These are phyloP conservation scores for Pistacia vera DNA, from an alignment of 345 rosid species.

Conservation along the genomic window DNA sequence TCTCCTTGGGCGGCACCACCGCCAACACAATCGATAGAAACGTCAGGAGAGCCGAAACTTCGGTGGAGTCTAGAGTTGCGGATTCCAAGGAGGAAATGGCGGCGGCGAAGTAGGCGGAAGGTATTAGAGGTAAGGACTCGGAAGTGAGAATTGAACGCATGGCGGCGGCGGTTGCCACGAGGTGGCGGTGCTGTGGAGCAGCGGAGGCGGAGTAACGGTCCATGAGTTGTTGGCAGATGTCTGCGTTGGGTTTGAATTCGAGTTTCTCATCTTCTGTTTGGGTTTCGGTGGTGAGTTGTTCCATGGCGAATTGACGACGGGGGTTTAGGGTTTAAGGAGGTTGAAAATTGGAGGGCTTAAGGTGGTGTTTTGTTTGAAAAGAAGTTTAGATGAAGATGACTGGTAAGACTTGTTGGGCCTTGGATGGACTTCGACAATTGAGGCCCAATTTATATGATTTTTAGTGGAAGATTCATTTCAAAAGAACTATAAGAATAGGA, in stretches of 20 bases:
- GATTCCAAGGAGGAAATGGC: slow-evolving; percentile 55
- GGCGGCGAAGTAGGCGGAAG: slow-evolving; percentile 78
- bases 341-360: background rate
- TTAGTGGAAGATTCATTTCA: no score
- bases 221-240: slow-evolving; percentile 84
- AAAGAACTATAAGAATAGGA: no score
- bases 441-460: background rate
- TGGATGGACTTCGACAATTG: background rate
- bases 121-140: slow-evolving; percentile 61
- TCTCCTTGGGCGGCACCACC: slow-evolving; percentile 47
- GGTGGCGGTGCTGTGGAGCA: slow-evolving; percentile 89
- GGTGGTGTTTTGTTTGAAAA: background rate
- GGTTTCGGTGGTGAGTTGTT: slow-evolving; percentile 3
- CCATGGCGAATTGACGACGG: background rate
- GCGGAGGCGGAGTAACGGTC: slow-evolving; percentile 85
- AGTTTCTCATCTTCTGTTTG: slow-evolving; percentile 29
- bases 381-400: background rate
- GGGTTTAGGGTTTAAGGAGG: slow-evolving; percentile 5
- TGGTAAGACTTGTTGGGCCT: background rate
- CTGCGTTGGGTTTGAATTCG: slow-evolving; percentile 47
- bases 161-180: slow-evolving; percentile 84
- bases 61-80: slow-evolving; percentile 51
- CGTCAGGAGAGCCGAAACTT: slow-evolving; percentile 65
- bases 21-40: slow-evolving; percentile 65
- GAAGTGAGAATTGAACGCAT: slow-evolving; percentile 81